Percentiles rank a stretch among this genome's conserved stretches.
Conservation (phyloP, 169 alveolate species). For the Plasmodium cynomolgi region DNA sequence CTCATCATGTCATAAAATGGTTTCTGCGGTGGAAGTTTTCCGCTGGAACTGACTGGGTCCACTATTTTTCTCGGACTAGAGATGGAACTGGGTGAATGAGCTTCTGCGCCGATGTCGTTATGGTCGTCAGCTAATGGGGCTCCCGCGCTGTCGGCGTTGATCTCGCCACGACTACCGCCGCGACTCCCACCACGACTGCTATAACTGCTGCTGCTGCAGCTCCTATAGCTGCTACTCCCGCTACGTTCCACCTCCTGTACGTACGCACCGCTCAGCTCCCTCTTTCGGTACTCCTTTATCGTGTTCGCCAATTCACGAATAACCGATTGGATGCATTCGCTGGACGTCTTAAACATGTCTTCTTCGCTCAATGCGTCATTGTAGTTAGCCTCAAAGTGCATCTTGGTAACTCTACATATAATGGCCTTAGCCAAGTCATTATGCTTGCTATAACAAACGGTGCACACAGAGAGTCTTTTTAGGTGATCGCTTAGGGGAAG, state of each 20-base stretch:
- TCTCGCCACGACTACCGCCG: not conserved
- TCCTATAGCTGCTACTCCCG: not conserved
- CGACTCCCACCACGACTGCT: not conserved
- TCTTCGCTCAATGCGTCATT: constrained; percentile 53
- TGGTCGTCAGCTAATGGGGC: not conserved
- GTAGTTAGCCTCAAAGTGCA: constrained; percentile 71
- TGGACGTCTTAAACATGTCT: constrained; percentile 50
- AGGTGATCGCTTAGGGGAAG: constrained; percentile 64
- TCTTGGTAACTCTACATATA: constrained; percentile 69
- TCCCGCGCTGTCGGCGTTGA: not conserved
- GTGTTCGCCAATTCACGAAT: constrained; percentile 67
- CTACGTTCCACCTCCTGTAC: not conserved
- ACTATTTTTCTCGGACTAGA: not conserved
- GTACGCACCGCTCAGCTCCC: constrained; percentile 42
- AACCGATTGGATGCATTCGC: constrained; percentile 65
- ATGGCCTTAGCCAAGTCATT: constrained; percentile 64
- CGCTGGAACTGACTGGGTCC: not conserved
- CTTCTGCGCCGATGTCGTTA: not conserved
- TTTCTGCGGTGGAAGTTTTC: not conserved
- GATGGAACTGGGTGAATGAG: not conserved
- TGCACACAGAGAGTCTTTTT: constrained; percentile 55
- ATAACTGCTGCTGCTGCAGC: not conserved
- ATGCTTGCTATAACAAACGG: constrained; percentile 62
- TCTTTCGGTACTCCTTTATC: constrained; percentile 56
- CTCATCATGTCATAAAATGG: constrained; percentile 14